These are phyloP conservation scores for Rhodotorula paludigena DNA, from an alignment of 768 basidiomycete genomes.

Conservation along the genomic window DNA sequence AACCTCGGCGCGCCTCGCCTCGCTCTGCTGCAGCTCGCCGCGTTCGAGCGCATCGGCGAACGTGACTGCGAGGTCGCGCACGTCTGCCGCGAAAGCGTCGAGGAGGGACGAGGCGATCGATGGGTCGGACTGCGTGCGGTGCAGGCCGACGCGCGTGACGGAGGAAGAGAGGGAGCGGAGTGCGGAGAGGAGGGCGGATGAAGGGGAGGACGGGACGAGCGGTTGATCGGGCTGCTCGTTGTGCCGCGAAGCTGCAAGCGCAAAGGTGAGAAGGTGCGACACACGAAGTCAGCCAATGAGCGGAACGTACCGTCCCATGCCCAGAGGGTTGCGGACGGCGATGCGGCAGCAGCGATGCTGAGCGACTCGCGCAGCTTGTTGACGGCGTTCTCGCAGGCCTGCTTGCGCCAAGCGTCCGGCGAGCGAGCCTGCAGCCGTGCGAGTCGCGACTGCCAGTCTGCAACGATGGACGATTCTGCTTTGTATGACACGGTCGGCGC, in stretches of 20 bases:
- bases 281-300: not conserved
- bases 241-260: not conserved
- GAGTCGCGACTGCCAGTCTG: constrained; percentile 10
- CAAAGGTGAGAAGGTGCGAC: not conserved
- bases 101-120: constrained; percentile 6
- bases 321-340: not conserved
- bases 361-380: not conserved
- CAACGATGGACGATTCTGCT: constrained; percentile 1
- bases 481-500: too few species aligned
- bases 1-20: not conserved
- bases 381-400: constrained; percentile 10
- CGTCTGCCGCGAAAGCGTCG: not conserved
- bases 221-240: not conserved
- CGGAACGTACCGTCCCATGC: constrained; percentile 11
- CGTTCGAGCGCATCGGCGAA: not conserved
- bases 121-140: not conserved
- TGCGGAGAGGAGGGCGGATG: not conserved
- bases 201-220: not conserved
- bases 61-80: not conserved
- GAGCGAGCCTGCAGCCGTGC: constrained; percentile 3
- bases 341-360: not conserved
- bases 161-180: constrained; percentile 5
- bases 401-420: constrained; percentile 5
- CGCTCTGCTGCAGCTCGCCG: not conserved
- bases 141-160: not conserved